Evolutionary conservation across 2,329 filamentous ascomycete species (phyloP), one percentile per base, ranked within the genome.

Genomic region (Botryosphaeria dothidea): DNA sequence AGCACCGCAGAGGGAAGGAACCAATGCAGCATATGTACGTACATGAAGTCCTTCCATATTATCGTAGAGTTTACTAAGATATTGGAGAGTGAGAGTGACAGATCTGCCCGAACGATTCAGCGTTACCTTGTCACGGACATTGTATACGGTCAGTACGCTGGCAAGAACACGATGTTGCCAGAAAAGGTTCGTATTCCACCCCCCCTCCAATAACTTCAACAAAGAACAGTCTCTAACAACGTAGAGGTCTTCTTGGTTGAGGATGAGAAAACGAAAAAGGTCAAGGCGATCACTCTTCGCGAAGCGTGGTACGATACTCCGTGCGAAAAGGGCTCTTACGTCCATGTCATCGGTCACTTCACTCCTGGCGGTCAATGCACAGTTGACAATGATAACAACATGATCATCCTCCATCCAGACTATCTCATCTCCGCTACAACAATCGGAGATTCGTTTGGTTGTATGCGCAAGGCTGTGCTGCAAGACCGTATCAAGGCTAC

Each of bases 401-500:
- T 98, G 77, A 81, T 99, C 58, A 93, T 99, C 65, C 80, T 99
- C 15, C 93, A 99, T 73, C 95, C 95, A 0, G 95, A 99, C 73
- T 93, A 98, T 78, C 85, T 99, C 36, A 90, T 99, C 62, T 98
- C 95, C 2, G 91, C 95, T 2, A 98, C 95, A 0, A 92, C 96
- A 4, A 91, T 99, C 48, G 93, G 93, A n/a, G 95, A 99, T 77
- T 97, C 95, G 0, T 97, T 98, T 75, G 90, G 89, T 25, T 99
- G 95, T 74, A 89, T 91, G 74, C 90, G 95, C 19, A 90, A 94
- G 68, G 93, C 95, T 31, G 94, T 98, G 1, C 85, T 99, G 27
- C 93, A 98, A 76, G 94, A 99, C 75, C 90, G 95, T 34, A 90
- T 99, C 71, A 98, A 98, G 77, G 92, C 92, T 8, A 94, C 93